These are phyloP conservation scores for California macrophylla DNA, from an alignment of 441 rosid species.

Conservation along the genomic window DNA sequence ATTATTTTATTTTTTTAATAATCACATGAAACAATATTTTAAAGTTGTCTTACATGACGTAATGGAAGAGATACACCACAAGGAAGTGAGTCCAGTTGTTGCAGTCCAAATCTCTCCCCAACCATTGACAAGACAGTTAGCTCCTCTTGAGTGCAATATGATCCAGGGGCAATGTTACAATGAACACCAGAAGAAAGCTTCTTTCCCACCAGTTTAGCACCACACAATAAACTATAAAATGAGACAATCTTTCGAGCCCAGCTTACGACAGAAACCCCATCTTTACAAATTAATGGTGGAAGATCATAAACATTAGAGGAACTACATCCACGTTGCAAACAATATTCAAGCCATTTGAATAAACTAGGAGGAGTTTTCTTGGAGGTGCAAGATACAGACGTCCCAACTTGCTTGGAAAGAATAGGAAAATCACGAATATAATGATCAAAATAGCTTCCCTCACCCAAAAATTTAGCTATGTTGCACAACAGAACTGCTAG, in stretches of 20 bases:
- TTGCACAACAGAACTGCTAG: slow-evolving; percentile 58
- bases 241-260: slow-evolving; percentile 77
- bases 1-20: slow-evolving; percentile 1
- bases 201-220: slow-evolving; percentile 58
- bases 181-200: slow-evolving; percentile 68
- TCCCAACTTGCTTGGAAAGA: slow-evolving; percentile 40
- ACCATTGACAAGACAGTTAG: slow-evolving; percentile 87
- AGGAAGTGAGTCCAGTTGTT: slow-evolving; percentile 79
- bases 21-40: slow-evolving; percentile 3
- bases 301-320: slow-evolving; percentile 50
- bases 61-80: slow-evolving; percentile 88
- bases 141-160: slow-evolving; percentile 67
- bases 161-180: slow-evolving; percentile 69
- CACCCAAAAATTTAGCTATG: slow-evolving; percentile 68
- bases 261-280: slow-evolving; percentile 63
- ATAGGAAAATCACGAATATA: slow-evolving; percentile 88
- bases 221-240: slow-evolving; percentile 75
- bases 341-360: slow-evolving; percentile 83
- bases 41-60: slow-evolving; percentile 70
- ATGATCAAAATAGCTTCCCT: slow-evolving; percentile 72
- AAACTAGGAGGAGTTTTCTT: slow-evolving; percentile 62
- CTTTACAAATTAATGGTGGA: slow-evolving; percentile 60
- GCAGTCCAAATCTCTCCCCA: slow-evolving; percentile 92
- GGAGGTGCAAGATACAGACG: slow-evolving; percentile 29
- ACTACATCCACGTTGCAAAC: slow-evolving; percentile 58